Percentiles rank a stretch among this genome's conserved stretches.
phyloP scores from a whole-genome alignment of 129 eudicot genomes.

The Chrysanthemum makinoi region DNA sequence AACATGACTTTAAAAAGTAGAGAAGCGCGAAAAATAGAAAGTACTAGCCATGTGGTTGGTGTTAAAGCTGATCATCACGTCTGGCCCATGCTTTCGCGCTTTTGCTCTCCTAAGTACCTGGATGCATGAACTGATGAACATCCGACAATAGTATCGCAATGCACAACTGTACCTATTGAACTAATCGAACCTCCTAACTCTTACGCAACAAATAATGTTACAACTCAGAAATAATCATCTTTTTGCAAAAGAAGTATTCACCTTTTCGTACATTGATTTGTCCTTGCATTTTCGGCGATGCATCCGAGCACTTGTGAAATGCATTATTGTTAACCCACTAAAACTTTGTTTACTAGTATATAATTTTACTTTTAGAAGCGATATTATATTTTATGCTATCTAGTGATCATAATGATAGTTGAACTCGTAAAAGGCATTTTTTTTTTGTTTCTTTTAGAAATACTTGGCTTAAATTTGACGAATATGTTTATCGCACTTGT shows the following conservation, averaged over 20 bases:
- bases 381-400: slow-evolving; percentile 13
- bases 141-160: too few relatives aligned
- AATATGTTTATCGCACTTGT: slow-evolving; percentile 14
- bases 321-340: slow-evolving; percentile 14
- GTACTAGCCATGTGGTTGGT: too few relatives aligned
- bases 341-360: background rate
- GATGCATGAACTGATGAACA: too few relatives aligned
- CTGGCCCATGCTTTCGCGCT: too few relatives aligned
- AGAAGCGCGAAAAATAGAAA: too few relatives aligned
- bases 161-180: background rate
- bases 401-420: slow-evolving; percentile 17
- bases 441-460: background rate
- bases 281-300: background rate
- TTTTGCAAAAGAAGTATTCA: background rate
- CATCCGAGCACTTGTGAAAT: slow-evolving; percentile 16
- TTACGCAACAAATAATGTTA: too few relatives aligned
- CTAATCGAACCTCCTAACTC: background rate
- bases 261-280: background rate
- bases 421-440: slow-evolving; percentile 6
- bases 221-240: background rate
- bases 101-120: too few relatives aligned
- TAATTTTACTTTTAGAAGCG: too few relatives aligned
- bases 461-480: slow-evolving; percentile 8
- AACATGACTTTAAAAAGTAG: too few relatives aligned
- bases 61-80: too few relatives aligned